Evolutionary conservation across 1,284 basidiomycete species (phyloP).

Genomic region (Moesziomyces parantarcticus): DNA sequence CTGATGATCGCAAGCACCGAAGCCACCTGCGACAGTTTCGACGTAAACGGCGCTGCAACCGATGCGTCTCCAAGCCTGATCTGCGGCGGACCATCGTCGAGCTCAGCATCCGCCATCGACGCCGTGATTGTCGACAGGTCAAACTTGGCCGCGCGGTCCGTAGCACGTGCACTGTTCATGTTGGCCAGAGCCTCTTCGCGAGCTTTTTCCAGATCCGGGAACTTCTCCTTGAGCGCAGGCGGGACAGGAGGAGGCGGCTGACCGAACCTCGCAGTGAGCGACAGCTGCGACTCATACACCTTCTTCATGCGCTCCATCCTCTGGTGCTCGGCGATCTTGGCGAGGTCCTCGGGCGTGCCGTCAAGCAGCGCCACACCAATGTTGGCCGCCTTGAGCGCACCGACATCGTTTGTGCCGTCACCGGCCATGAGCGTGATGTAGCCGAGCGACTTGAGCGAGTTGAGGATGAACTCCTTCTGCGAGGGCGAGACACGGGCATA

Average conservation of each 20-base stretch:
- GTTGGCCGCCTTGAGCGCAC: slow-evolving; percentile 67
- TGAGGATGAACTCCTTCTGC: slow-evolving; percentile 67
- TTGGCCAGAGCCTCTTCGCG: slow-evolving; percentile 59
- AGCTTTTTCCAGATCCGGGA: slow-evolving; percentile 64
- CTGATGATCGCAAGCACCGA: slow-evolving; percentile 62
- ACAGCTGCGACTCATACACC: slow-evolving; percentile 65
- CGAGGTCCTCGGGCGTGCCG: slow-evolving; percentile 64
- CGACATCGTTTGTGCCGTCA: slow-evolving; percentile 67
- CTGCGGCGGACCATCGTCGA: slow-evolving; percentile 67
- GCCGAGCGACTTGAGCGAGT: slow-evolving; percentile 61
- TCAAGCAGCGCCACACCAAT: slow-evolving; percentile 66
- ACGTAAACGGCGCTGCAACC: slow-evolving; percentile 66
- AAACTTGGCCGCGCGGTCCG: slow-evolving; percentile 61
- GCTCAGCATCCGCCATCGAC: slow-evolving; percentile 60
- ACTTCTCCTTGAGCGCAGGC: slow-evolving; percentile 55
- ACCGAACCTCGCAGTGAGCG: slow-evolving; percentile 55
- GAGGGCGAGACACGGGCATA: slow-evolving; percentile 66
- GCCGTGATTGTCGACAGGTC: slow-evolving; percentile 62
- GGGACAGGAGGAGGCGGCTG: slow-evolving; percentile 65
- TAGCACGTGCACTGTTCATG: slow-evolving; percentile 49
- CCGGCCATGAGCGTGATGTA: slow-evolving; percentile 68
- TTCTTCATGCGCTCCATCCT: slow-evolving; percentile 66
- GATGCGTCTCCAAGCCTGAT: slow-evolving; percentile 66
- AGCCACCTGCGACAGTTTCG: slow-evolving; percentile 60
- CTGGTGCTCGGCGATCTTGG: slow-evolving; percentile 66